These are phyloP conservation scores for Rhododendron griersonianum DNA, from an alignment of 148 eudicot species.

Conservation along the genomic window DNA sequence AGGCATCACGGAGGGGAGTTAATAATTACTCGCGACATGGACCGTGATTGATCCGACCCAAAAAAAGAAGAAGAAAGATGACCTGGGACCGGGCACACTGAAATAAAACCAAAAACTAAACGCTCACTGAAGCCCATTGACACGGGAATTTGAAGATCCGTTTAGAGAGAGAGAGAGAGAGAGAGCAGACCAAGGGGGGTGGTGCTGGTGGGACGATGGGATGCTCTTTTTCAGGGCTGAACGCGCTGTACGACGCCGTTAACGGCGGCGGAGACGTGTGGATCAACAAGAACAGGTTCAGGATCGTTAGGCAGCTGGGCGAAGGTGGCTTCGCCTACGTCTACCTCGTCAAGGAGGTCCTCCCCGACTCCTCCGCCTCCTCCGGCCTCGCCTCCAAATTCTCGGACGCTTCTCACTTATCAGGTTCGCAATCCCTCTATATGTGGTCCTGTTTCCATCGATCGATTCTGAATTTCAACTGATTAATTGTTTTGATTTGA, in stretches of 20 bases:
- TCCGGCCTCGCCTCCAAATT: constrained; percentile 47
- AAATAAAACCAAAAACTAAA: not conserved
- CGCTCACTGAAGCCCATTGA: not conserved
- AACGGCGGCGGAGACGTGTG: constrained; percentile 92
- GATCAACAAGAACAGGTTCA: constrained; percentile 92
- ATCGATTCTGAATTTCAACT: not conserved
- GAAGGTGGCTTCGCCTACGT: constrained; percentile 97
- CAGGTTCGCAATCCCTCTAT: constrained; percentile 40
- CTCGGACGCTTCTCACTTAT: constrained; percentile 73
- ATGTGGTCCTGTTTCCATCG: not conserved
- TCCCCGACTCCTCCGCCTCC: constrained; percentile 41
- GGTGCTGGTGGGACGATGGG: constrained; percentile 49
- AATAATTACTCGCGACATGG: not conserved
- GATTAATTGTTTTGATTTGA: not conserved
- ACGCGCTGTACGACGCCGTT: constrained; percentile 82
- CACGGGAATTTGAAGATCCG: constrained; percentile 1
- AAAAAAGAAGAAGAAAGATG: no score
- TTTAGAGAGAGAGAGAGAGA: not conserved
- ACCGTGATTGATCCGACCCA: not conserved
- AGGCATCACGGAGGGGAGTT: no score
- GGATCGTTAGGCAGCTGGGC: constrained; percentile 73
- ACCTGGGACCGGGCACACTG: not conserved
- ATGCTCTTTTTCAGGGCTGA: constrained; percentile 90
- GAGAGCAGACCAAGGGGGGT: not conserved
- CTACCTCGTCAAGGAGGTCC: constrained; percentile 81